These are phyloP conservation scores for Plasmodium inui DNA, from an alignment of 169 alveolate genomes.

Conservation along the genomic window DNA sequence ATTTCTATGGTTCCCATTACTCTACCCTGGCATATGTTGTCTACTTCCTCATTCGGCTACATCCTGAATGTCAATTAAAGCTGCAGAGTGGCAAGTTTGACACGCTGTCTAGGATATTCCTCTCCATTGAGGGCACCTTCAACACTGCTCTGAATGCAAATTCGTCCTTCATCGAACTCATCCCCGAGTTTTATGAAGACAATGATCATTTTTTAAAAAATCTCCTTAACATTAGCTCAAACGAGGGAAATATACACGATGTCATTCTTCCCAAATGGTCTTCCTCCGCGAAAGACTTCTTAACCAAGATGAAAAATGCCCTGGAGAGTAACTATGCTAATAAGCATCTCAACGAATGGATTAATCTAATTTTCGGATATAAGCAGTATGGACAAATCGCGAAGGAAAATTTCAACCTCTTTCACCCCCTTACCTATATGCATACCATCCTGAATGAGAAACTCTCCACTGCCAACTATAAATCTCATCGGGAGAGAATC, in stretches of 20 bases:
- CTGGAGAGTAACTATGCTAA: slow-evolving; percentile 96
- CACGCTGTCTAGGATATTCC: slow-evolving; percentile 86
- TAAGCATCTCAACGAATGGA: slow-evolving; percentile 94
- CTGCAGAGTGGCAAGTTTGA: slow-evolving; percentile 94
- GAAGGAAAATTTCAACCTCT: slow-evolving; percentile 84
- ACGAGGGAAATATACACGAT: slow-evolving; percentile 85
- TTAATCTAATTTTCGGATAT: slow-evolving; percentile 97
- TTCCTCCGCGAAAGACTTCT: slow-evolving; percentile 80
- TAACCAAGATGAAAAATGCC: slow-evolving; percentile 90
- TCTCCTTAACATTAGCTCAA: slow-evolving; percentile 83
- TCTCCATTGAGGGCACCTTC: slow-evolving; percentile 81
- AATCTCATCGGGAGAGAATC: slow-evolving; percentile 38
- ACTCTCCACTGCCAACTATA: slow-evolving; percentile 12
- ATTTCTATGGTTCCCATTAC: slow-evolving; percentile 97
- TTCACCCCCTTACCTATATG: slow-evolving; percentile 92
- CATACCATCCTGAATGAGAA: slow-evolving; percentile 77
- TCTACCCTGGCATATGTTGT: slow-evolving; percentile 97
- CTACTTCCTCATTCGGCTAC: slow-evolving; percentile 93
- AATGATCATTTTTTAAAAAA: slow-evolving; percentile 91
- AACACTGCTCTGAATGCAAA: slow-evolving; percentile 84
- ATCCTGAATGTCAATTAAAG: slow-evolving; percentile 96
- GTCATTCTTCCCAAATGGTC: slow-evolving; percentile 94
- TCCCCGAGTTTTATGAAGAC: slow-evolving; percentile 94
- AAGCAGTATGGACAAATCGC: slow-evolving; percentile 85
- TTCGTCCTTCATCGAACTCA: slow-evolving; percentile 92